Base-by-base conservation (phyloP, 305 asterid species). In the Rubia occidens region DNA sequence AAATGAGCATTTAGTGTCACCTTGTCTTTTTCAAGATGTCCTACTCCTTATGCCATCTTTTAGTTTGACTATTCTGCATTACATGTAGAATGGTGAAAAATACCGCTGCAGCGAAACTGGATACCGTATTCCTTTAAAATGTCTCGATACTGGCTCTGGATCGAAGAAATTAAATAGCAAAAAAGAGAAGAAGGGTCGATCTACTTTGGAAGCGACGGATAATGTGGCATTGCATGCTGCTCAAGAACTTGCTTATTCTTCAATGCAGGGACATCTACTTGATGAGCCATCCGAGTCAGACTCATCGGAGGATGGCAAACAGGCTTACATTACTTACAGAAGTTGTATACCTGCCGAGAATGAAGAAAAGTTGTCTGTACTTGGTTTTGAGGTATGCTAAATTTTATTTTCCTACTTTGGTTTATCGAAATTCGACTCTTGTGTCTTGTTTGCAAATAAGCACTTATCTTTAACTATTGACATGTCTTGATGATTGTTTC, bases 71-170 rank as follows among this genome's bases (percentile, higher is more conserved):
- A 18, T 73, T 51, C 29, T 70, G 45, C n/a, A n/a, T 74, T 73
- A 79, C 75, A 76, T 70, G 82, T 71, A 93, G 98, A 84, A 78
- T 78, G 92, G 86, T 73, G 86, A 82, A 71, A 90, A 87, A 56
- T 93, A 84, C 71, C 88, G 87, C 26, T 93, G 98, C 71, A 88
- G 94, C 47, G 98, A 93, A 85, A 93, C 98, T 78, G 96, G 88
- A 72, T 93, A 93, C 74, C 98, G 95, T 72, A 88, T 93, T 71
- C 97, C 96, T 54, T 81, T 93, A 75, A 88, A 90, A 78, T 93
- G 98, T 83, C 78, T 78, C 73, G 82, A 86, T 51, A 67, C 72
- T 67, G 82, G 78, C 69, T 74, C 85, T 66, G 77, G 29, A 68
- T 74, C 86, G 15, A 72, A 87, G 76, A 84, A 82, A 49, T 73